These are phyloP conservation scores for Trichoderma atroviride DNA, from an alignment of 2,329 filamentous ascomycete genomes.

Conservation along the genomic window DNA sequence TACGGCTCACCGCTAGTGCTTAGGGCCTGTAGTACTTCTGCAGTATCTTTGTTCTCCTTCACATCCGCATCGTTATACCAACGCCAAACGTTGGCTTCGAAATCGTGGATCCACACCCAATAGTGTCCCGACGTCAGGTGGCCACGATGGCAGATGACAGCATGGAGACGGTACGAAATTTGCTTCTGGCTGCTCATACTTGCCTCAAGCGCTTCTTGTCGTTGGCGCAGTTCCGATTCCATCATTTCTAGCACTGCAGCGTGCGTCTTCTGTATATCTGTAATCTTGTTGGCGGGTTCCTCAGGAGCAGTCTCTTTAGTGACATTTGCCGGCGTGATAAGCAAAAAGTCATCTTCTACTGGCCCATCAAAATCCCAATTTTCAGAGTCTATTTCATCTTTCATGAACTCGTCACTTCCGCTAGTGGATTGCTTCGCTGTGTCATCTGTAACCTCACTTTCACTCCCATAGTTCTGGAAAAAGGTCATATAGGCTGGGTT, in stretches of 20 bases:
- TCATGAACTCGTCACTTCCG: slow-evolving; percentile 18
- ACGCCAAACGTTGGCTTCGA: slow-evolving; percentile 78
- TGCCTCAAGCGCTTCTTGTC: slow-evolving; percentile 35
- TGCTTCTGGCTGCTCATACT: slow-evolving; percentile 57
- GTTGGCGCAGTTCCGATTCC: slow-evolving; percentile 44
- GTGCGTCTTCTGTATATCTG: slow-evolving; percentile 33
- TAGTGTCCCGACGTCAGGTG: slow-evolving; percentile 80
- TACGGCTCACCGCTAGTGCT: slow-evolving; percentile 75
- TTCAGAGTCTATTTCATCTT: not conserved
- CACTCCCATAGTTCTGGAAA: slow-evolving; percentile 35
- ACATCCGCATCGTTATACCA: slow-evolving; percentile 93
- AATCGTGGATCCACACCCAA: slow-evolving; percentile 96
- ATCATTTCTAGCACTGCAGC: slow-evolving; percentile 47
- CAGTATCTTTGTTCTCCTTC: slow-evolving; percentile 64
- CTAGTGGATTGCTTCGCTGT: not conserved
- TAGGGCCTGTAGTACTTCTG: slow-evolving; percentile 69
- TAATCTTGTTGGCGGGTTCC: slow-evolving; percentile 22
- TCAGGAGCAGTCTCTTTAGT: not conserved
- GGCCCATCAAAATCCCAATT: slow-evolving; percentile 45
- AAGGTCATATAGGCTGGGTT: slow-evolving; percentile 35
- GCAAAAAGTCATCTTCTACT: slow-evolving; percentile 42
- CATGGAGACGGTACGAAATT: slow-evolving; percentile 80
- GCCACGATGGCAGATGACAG: slow-evolving; percentile 89
- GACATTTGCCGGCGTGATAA: slow-evolving; percentile 33
- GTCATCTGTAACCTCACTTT: slow-evolving; percentile 29